Base-by-base conservation (phyloP, 2,329 filamentous ascomycete genomes). In the Talaromyces pinophilus region DNA sequence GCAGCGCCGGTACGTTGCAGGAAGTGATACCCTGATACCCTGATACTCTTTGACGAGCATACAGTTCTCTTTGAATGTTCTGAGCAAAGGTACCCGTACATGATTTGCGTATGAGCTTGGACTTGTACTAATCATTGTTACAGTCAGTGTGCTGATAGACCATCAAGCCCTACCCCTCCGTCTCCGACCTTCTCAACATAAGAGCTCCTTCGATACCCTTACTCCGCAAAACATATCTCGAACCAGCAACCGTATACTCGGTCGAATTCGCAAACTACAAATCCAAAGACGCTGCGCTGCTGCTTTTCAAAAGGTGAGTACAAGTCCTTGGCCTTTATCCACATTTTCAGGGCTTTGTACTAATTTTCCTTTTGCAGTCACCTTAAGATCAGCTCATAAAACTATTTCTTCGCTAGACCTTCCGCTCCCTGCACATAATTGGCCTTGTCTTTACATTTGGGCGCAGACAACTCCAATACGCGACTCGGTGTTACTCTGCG, bases 1-100 rank as follows among this genome's bases (percentile, higher is more conserved):
- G 33, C 52, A 57, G 52, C 62, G 38, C 38, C 22, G 62, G 52
- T 59, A 64, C 35, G 25, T 59, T 64, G 62, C 62, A 57, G 62
- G 25, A 46, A 33, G 40, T 46, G 62, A 59, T 28, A 59, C 13
- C 46, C 2, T 35, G 5, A 33, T 8, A 25, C 11, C 44, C 35
- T 55, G n/a, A 22, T 30, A 33, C 22, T 35, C n/a, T 13, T 28
- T 44, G 62, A 30, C 6, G n/a, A 55, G 25, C 33, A 42, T 19
- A 15, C n/a, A n/a, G 28, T n/a, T 57, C 6, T n/a, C n/a, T 30
- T 44, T 10, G 54, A 8, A 15, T 46, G 62, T 44, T 46, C 38
- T 54, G 30, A 40, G 28, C 17, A 63, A 62, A 63, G 50, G 62
- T 63, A 57, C 8, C 8, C 46, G 57, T 44, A 13, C 40, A 30